Percentiles rank a stretch among this genome's conserved stretches.
Conservation (phyloP, 2,329 filamentous ascomycete species). For the Hymenoscyphus scutula region DNA sequence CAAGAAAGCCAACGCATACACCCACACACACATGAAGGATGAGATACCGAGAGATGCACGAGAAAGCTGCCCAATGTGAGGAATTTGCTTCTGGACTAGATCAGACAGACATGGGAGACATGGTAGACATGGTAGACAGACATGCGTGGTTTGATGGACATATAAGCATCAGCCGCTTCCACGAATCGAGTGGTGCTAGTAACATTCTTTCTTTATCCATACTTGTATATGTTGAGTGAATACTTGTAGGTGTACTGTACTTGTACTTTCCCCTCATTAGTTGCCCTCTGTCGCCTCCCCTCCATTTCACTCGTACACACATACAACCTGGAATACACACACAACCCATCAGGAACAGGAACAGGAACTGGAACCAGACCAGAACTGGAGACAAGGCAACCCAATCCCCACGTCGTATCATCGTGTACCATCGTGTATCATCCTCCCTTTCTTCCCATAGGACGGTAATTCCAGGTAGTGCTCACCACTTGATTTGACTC, state of each 20-base stretch:
- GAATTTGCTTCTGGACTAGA: too few relatives aligned
- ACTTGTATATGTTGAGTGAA: not conserved
- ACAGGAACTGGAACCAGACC: not conserved
- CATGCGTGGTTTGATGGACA: not conserved
- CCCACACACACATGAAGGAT: conserved; percentile 7
- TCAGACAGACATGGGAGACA: too few relatives aligned
- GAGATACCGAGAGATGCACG: conserved; percentile 10
- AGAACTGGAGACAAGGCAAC: not conserved
- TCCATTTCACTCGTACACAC: not conserved
- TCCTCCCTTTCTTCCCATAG: not conserved
- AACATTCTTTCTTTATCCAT: too few relatives aligned
- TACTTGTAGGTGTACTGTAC: not conserved
- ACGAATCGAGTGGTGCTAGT: not conserved
- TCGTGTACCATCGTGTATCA: too few relatives aligned
- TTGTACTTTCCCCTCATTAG: not conserved
- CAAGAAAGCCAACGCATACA: conserved; percentile 14
- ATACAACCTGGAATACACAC: not conserved
- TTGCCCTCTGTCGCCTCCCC: not conserved
- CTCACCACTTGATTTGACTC: not conserved
- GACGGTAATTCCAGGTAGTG: not conserved
- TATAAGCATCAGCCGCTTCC: not conserved
- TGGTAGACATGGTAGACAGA: too few relatives aligned
- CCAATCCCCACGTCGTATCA: not conserved
- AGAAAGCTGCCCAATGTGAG: conserved; percentile 24
- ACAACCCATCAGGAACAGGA: not conserved